Evolutionary conservation across 1,284 basidiomycete genomes (phyloP).

Genomic region (Coriolopsis trogii): DNA sequence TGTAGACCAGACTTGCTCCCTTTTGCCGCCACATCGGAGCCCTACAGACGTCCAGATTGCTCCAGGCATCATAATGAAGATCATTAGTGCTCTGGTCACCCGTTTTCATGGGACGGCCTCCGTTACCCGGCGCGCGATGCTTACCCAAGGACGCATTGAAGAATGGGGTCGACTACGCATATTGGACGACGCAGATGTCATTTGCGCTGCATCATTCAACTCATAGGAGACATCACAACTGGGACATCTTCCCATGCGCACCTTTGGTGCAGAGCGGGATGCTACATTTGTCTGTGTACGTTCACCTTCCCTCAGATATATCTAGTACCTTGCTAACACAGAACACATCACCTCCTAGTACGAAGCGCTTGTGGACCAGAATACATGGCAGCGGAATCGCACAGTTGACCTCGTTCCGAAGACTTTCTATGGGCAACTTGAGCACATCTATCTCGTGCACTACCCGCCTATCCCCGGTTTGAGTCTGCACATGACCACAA

Average conservation of each 20-base stretch:
- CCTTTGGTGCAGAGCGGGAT: constrained; percentile 2
- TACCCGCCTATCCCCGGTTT: background rate
- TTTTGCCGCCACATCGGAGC: background rate
- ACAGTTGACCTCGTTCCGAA: background rate
- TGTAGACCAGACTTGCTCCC: background rate
- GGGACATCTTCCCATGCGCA: no score
- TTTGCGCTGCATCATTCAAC: background rate
- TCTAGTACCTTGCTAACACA: background rate
- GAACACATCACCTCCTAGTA: constrained; percentile 3
- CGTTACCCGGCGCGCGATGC: background rate
- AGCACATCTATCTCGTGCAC: background rate
- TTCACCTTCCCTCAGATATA: background rate
- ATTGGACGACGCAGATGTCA: background rate
- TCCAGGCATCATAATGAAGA: background rate
- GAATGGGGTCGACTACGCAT: background rate
- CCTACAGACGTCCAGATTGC: background rate
- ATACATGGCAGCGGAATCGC: constrained; percentile 5
- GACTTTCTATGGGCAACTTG: constrained; percentile 16
- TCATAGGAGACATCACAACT: background rate
- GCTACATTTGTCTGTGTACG: constrained; percentile 11
- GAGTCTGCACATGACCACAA: background rate
- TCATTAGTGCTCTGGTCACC: background rate
- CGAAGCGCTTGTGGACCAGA: background rate
- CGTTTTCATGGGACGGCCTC: background rate
- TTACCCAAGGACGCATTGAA: background rate